phyloP scores from a whole-genome alignment of 768 basidiomycete species.

The Leccinum truebloodii region DNA sequence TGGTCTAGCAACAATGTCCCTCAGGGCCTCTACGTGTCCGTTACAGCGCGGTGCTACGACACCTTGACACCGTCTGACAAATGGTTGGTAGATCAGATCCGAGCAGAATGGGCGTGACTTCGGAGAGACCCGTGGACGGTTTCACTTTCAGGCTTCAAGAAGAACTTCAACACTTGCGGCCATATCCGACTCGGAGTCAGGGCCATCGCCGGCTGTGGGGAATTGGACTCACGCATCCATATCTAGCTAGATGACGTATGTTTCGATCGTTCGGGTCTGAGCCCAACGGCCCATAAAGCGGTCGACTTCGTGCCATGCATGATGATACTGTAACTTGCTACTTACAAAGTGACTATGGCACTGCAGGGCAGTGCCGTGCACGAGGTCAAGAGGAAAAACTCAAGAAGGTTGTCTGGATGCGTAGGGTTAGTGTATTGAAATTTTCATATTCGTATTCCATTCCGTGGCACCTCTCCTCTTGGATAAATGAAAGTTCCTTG shows the following conservation, averaged over 20 bases:
- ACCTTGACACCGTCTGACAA: no score
- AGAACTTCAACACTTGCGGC: not conserved
- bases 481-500: not conserved
- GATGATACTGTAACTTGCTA: no score
- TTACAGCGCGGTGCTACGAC: no score
- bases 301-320: no score
- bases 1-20: no score
- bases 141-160: not conserved
- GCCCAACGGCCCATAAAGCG: no score
- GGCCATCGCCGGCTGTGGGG: not conserved
- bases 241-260: slow-evolving; percentile 7
- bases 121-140: not conserved
- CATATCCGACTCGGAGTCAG: not conserved
- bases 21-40: no score
- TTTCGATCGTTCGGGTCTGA: no score
- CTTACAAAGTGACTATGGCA: no score
- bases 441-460: no score
- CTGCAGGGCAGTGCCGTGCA: not conserved
- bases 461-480: no score
- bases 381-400: not conserved
- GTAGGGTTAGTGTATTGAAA: not conserved
- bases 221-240: not conserved
- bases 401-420: not conserved
- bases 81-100: not conserved
- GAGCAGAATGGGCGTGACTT: not conserved